phyloP scores from a whole-genome alignment of 345 rosid genomes.

The Camelina hispida region DNA sequence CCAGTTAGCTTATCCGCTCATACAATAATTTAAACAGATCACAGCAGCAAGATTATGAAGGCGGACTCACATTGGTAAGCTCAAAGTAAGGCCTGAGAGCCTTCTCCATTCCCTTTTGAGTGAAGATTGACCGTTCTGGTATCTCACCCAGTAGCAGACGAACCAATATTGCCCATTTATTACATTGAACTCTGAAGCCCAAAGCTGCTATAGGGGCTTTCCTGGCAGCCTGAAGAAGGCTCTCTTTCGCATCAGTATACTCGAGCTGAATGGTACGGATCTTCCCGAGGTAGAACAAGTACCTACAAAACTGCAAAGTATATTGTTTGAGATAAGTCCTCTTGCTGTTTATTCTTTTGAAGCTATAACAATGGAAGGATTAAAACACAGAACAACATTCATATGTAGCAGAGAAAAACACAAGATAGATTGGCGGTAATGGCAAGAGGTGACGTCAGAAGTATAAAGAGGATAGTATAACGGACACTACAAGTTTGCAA shows the following conservation, averaged over 20 bases:
- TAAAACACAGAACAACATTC: neutral
- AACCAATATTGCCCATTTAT: slow-evolving; percentile 87
- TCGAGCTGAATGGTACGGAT: slow-evolving; percentile 89
- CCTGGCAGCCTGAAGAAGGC: slow-evolving; percentile 88
- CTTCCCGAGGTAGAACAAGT: slow-evolving; percentile 88
- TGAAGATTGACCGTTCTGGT: slow-evolving; percentile 81
- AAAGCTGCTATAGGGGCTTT: slow-evolving; percentile 85
- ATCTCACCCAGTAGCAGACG: slow-evolving; percentile 82
- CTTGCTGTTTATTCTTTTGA: neutral
- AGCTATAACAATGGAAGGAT: neutral
- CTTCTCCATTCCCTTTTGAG: slow-evolving; percentile 90
- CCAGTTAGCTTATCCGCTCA: neutral
- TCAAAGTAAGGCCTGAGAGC: slow-evolving; percentile 88
- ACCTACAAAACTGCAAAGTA: slow-evolving; percentile 76
- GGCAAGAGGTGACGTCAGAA: slow-evolving; percentile 6
- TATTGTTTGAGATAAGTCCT: neutral
- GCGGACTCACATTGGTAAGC: slow-evolving; percentile 78
- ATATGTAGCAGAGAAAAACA: slow-evolving; percentile 2
- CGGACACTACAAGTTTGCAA: slow-evolving; percentile 9
- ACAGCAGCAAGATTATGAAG: slow-evolving; percentile 9
- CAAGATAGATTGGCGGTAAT: neutral
- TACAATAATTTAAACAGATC: neutral
- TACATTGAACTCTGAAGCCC: slow-evolving; percentile 79
- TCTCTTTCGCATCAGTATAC: slow-evolving; percentile 91
- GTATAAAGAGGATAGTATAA: slow-evolving; percentile 3